A percentile compares a stretch with the other conserved stretches of the same genome.
Conservation (phyloP, 306 rosid genomes). For the Alnus rubra region DNA sequence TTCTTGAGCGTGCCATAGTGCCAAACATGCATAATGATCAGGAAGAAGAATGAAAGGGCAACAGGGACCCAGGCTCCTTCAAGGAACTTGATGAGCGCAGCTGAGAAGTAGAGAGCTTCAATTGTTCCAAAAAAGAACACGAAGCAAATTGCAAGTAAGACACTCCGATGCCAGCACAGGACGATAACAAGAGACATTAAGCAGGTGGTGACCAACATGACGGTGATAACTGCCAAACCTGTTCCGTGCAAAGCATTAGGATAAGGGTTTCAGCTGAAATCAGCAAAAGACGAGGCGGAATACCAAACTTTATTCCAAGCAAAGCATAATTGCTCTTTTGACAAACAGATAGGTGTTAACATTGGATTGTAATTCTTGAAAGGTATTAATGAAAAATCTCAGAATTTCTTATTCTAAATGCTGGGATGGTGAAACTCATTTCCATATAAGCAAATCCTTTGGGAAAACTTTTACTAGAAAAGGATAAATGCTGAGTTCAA, state of each 20-base stretch:
- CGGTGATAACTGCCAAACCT: constrained; percentile 97
- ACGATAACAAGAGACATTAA: constrained; percentile 91
- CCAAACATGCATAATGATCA: constrained; percentile 75
- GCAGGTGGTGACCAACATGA: constrained; percentile 96
- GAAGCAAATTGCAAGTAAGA: constrained; percentile 65
- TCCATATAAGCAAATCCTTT: background rate
- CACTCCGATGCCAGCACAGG: constrained; percentile 75
- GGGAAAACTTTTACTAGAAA: background rate
- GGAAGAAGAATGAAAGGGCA: constrained; percentile 53
- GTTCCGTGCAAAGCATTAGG: constrained; percentile 29
- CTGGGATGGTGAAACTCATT: background rate
- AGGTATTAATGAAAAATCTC: background rate
- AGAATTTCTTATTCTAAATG: background rate
- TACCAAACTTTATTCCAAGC: background rate
- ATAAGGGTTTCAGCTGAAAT: constrained; percentile 17
- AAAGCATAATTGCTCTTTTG: background rate
- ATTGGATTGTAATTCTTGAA: background rate
- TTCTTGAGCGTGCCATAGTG: constrained; percentile 79
- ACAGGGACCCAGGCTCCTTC: constrained; percentile 97
- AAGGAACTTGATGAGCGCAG: constrained; percentile 77
- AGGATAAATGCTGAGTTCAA: background rate
- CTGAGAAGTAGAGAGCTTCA: constrained; percentile 93
- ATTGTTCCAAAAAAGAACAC: constrained; percentile 68
- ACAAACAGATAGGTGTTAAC: background rate
- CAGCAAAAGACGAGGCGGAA: background rate